Base-by-base conservation (phyloP, 495 filamentous ascomycete species). In the Aspergillus bridgeri region DNA sequence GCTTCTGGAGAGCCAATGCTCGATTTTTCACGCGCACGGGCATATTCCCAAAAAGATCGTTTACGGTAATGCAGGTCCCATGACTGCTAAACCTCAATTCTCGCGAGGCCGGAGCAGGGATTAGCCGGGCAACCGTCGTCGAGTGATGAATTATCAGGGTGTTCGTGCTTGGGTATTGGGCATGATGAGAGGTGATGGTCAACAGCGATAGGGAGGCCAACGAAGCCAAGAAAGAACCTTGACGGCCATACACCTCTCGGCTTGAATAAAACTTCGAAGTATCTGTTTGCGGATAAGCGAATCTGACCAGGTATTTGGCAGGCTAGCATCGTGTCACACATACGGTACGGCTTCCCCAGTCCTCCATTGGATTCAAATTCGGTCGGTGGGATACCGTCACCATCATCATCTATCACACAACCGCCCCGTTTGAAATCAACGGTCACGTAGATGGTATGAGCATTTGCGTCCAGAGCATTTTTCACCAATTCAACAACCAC, bases 1-100 rank as follows among this genome's bases (percentile, higher is more conserved):
- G 75, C 51, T 71, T 75, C 52, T 80, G 70, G 13, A 75, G 60
- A 48, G 68, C 54, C 5, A 78, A 63, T 11, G 82, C 79, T 62
- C 91, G 81, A 64, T 89, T 89, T 71, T 94, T 96, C 20, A 97
- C 86, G n/a, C 95, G 87, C 11, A 98, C 94, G 2, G 94, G 94
- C 87, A 98, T 92, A 49, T 90, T 92, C 2, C 93, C 94, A 71
- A 97, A 98, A 13, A 98, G 77, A 65, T 96, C 89, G 59, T 89
- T 85, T 3, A 97, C 89, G 5, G 80, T 82, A 8, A 94, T 85
- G 48, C 86, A 79, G 2, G 93, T 96, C 6, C 94, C 95, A 72
- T 90, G 87, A 15, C 74, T 61, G 51, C 79, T 77, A 60, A 71
- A 71, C 7, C 73, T 63, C 4, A 94, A 59, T 24, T 78, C 74